phyloP scores from a whole-genome alignment of 345 rosid species.

The Hibiscus tridactylites region DNA sequence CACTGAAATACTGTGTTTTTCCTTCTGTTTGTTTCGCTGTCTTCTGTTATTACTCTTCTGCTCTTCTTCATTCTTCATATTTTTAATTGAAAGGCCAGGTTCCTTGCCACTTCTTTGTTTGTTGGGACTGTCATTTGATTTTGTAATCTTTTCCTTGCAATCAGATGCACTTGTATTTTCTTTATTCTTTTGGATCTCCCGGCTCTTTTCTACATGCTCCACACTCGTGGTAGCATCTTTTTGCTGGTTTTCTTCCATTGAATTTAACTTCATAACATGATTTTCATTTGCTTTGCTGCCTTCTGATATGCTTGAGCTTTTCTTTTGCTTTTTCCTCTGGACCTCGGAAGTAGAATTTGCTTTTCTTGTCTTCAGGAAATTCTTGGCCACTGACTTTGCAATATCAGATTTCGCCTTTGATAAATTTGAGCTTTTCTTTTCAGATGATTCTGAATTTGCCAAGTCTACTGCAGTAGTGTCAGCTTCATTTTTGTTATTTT shows the following conservation, averaged over 20 bases:
- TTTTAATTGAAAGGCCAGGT: constrained; percentile 7
- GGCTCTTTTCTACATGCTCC: constrained; percentile 11
- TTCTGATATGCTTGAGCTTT: constrained; percentile 11
- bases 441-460: constrained; percentile 22
- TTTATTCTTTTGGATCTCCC: constrained; percentile 14
- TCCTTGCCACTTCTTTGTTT: constrained; percentile 18
- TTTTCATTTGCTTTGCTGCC: constrained; percentile 16
- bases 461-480: constrained; percentile 23
- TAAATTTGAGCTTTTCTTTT: constrained; percentile 23
- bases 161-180: constrained; percentile 13
- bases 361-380: constrained; percentile 19
- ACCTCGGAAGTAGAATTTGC: constrained; percentile 12
- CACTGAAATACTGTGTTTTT: neutral
- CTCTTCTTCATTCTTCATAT: constrained; percentile 10
- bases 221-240: constrained; percentile 9
- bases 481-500: constrained; percentile 16
- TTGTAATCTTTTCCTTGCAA: constrained; percentile 12
- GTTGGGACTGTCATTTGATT: constrained; percentile 12
- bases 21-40: neutral
- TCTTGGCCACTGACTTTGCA: constrained; percentile 31
- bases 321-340: constrained; percentile 16
- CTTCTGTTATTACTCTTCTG: neutral
- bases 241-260: constrained; percentile 19
- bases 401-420: constrained; percentile 32
- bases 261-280: constrained; percentile 14